A percentile compares a stretch with the other conserved stretches of the same genome.
phyloP scores from a whole-genome alignment of 257 asterid genomes.

The Lavandula angustifolia region DNA sequence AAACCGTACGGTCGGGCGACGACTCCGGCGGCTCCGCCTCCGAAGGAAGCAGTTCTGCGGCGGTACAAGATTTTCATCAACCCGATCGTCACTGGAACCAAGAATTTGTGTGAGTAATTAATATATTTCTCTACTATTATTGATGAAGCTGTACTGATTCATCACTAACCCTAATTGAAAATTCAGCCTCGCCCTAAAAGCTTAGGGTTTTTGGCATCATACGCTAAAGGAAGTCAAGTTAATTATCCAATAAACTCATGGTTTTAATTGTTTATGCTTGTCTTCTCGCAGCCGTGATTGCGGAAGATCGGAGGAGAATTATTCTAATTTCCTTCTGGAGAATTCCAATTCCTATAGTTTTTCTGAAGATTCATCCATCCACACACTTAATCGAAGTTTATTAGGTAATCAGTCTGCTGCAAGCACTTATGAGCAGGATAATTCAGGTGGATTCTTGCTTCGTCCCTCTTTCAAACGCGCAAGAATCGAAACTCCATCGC shows the following conservation, averaged over 20 bases:
- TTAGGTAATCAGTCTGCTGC: constrained; percentile 26
- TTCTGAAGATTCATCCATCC: constrained; percentile 34
- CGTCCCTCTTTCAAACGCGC: constrained; percentile 50
- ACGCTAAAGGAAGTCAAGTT: constrained; percentile 40
- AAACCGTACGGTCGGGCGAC: constrained; percentile 38
- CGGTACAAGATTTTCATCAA: constrained; percentile 31
- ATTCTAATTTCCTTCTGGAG: constrained; percentile 40
- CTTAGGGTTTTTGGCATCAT: constrained; percentile 28
- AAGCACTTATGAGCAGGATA: not conserved
- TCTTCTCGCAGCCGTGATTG: constrained; percentile 51
- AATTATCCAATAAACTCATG: constrained; percentile 17
- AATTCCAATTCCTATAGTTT: constrained; percentile 18
- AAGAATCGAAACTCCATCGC: constrained; percentile 59
- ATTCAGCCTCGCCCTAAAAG: constrained; percentile 22
- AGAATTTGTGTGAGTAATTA: constrained; percentile 54
- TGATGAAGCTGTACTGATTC: too few relatives aligned
- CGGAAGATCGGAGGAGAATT: constrained; percentile 51
- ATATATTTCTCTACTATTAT: too few relatives aligned
- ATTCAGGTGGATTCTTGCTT: constrained; percentile 34
- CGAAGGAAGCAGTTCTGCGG: constrained; percentile 41
- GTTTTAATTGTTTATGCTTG: constrained; percentile 35
- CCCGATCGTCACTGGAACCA: constrained; percentile 34
- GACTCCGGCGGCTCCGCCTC: constrained; percentile 44
- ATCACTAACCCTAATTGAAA: constrained; percentile 23
- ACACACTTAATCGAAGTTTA: not conserved